Evolutionary conservation across 176 grass and related monocot species (phyloP).

Genomic region (Tillandsia fasciculata): DNA sequence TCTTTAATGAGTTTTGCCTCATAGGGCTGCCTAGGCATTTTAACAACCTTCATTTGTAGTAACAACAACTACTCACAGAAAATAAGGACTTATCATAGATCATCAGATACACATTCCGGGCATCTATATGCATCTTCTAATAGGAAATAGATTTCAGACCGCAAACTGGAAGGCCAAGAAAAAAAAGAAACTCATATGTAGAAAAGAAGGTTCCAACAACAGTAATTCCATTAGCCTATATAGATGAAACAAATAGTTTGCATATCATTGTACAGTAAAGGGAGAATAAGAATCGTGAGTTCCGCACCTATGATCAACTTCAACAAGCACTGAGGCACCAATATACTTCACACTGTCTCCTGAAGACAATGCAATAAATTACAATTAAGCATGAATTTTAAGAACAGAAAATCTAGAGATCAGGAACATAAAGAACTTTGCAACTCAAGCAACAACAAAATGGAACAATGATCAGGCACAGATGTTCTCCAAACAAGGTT

Average conservation of each 20-base stretch:
- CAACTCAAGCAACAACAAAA: neutral
- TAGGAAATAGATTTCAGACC: neutral
- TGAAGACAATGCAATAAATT: slow-evolving; percentile 31
- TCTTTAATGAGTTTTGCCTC: too few relatives aligned
- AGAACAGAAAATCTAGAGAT: neutral
- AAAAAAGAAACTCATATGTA: neutral
- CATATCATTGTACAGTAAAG: neutral
- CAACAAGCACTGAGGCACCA: slow-evolving; percentile 25
- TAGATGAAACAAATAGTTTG: neutral
- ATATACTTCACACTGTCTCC: slow-evolving; percentile 86
- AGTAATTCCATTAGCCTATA: neutral
- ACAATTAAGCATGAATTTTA: neutral
- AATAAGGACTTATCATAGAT: neutral
- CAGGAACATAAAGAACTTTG: neutral
- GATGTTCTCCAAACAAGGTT: too few relatives aligned
- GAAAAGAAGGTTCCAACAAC: neutral
- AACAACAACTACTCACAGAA: neutral
- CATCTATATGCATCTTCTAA: neutral
- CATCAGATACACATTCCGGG: neutral
- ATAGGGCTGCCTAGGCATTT: neutral
- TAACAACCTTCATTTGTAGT: neutral
- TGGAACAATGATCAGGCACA: neutral
- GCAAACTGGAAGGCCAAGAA: neutral
- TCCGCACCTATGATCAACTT: slow-evolving; percentile 60
- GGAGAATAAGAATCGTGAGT: neutral